phyloP scores from a whole-genome alignment of 2,329 filamentous ascomycete species.

The Trichophyton benhamiae region DNA sequence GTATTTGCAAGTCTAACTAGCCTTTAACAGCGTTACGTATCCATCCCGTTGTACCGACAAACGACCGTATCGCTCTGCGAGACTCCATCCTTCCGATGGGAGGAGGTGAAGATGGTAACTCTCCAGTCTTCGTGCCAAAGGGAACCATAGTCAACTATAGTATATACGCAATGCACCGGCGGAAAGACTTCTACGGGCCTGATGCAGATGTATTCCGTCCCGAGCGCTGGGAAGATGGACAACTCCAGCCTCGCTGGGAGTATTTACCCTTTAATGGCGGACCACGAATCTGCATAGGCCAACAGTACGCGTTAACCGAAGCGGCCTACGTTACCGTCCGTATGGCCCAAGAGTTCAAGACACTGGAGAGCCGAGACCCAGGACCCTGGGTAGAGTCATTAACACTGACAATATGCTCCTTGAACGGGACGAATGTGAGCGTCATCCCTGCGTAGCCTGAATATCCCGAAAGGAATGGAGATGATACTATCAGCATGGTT shows the following conservation, averaged over 20 bases:
- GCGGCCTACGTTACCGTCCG: conserved; percentile 39
- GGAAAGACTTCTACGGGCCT: conserved; percentile 47
- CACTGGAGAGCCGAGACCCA: conserved; percentile 28
- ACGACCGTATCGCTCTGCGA: conserved; percentile 28
- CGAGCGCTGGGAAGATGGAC: conserved; percentile 52
- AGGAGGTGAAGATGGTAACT: conserved; percentile 48
- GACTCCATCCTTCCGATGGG: conserved; percentile 38
- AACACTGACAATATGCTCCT: neutral
- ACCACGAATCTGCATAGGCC: conserved; percentile 44
- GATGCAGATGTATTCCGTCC: conserved; percentile 39
- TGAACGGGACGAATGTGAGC: neutral
- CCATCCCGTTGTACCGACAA: conserved; percentile 37
- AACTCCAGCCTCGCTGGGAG: conserved; percentile 38
- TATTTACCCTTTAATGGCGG: conserved; percentile 44
- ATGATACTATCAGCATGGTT: too few relatives aligned
- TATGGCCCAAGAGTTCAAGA: conserved; percentile 31
- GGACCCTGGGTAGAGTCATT: conserved; percentile 44
- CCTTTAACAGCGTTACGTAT: conserved; percentile 25
- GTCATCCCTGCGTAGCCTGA: neutral
- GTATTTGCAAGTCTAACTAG: conserved; percentile 47
- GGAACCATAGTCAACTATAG: conserved; percentile 55
- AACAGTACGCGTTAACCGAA: conserved; percentile 48
- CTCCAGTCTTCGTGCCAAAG: conserved; percentile 50
- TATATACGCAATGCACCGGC: conserved; percentile 60
- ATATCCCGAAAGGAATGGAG: neutral